These are phyloP conservation scores for Pythium utonaiense DNA, from an alignment of 352 stramenopile species.

Conservation along the genomic window DNA sequence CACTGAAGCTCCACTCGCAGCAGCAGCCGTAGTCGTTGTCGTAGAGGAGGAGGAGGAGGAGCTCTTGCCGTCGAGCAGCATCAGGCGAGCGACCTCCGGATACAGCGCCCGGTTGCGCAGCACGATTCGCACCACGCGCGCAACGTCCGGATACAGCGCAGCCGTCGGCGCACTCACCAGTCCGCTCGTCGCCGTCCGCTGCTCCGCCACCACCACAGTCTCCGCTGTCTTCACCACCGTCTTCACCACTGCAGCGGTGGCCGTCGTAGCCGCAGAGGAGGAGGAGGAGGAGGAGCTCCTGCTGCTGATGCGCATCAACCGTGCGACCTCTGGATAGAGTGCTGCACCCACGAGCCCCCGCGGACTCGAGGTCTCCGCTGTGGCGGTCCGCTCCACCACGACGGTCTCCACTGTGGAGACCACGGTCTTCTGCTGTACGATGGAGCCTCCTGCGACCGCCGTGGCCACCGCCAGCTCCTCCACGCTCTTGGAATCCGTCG, in stretches of 20 bases:
- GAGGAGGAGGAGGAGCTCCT: background rate
- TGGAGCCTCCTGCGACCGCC: too few species aligned
- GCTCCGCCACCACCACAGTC: too few species aligned
- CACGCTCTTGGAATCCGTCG: constrained; percentile 16
- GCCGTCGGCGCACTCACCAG: background rate
- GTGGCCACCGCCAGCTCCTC: background rate
- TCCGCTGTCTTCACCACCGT: too few species aligned
- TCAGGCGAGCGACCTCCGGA: background rate
- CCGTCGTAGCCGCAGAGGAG: too few species aligned
- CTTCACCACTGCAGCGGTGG: too few species aligned
- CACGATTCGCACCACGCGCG: background rate
- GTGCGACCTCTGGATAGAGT: too few species aligned
- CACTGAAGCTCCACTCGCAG: background rate
- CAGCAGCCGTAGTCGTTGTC: too few species aligned
- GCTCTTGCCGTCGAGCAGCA: background rate
- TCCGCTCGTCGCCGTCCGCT: too few species aligned
- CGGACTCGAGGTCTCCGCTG: background rate
- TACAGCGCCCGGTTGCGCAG: background rate
- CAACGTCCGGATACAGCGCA: background rate
- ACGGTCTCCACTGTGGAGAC: background rate
- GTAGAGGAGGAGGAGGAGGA: too few species aligned
- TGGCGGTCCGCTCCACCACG: background rate
- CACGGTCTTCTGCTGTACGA: constrained; percentile 2
- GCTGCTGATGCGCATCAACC: too few species aligned
- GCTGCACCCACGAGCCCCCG: too few species aligned